Conservation (phyloP, 2,329 filamentous ascomycete species). For the Sclerotinia nivalis region DNA sequence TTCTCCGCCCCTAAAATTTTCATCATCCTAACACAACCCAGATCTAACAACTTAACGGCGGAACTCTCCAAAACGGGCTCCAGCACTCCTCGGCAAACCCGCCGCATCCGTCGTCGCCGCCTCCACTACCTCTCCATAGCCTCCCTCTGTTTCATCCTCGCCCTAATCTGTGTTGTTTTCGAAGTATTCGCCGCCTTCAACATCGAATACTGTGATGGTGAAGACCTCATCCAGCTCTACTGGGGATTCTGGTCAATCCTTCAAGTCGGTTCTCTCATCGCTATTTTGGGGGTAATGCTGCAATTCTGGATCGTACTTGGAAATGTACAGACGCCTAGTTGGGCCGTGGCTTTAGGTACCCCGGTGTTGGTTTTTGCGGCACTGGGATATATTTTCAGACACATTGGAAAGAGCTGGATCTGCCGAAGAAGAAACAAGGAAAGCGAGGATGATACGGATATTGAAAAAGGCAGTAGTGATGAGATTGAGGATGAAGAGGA, state of each 20-base stretch:
- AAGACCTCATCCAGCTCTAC: constrained; percentile 59
- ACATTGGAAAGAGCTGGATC: constrained; percentile 18
- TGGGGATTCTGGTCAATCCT: constrained; percentile 64
- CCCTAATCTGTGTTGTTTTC: constrained; percentile 51
- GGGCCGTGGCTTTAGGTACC: constrained; percentile 60
- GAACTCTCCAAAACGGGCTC: constrained; percentile 25
- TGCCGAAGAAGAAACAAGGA: too few species aligned
- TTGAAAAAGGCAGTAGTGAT: neutral
- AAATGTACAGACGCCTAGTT: constrained; percentile 55
- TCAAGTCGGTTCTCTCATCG: constrained; percentile 58
- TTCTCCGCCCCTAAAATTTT: neutral
- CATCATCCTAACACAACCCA: constrained; percentile 7
- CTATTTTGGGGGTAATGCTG: constrained; percentile 58
- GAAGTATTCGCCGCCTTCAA: constrained; percentile 50
- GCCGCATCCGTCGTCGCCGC: constrained; percentile 35
- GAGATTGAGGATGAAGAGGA: neutral
- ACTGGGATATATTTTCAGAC: constrained; percentile 42
- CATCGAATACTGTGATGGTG: constrained; percentile 57
- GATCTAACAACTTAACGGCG: constrained; percentile 29
- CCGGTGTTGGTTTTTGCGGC: constrained; percentile 57
- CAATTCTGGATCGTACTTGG: constrained; percentile 53
- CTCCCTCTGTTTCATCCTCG: constrained; percentile 48
- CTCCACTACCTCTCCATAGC: constrained; percentile 45
- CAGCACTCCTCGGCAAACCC: constrained; percentile 11
- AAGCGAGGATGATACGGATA: neutral